Evolutionary conservation across 1,284 basidiomycete genomes (phyloP).

Genomic region (Sanghuangporus sanghuang): DNA sequence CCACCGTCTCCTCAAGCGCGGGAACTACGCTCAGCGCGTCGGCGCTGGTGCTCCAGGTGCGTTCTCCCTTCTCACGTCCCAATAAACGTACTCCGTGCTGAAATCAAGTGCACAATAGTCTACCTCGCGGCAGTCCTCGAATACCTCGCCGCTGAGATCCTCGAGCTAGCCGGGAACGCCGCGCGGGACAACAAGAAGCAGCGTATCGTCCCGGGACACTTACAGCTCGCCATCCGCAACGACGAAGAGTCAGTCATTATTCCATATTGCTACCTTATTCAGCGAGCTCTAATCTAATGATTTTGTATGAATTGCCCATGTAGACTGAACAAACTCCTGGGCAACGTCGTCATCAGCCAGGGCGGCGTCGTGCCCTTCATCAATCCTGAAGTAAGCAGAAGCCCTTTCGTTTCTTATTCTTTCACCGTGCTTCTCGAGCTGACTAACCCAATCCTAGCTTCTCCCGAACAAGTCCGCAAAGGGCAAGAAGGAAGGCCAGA

Average conservation of each 20-base stretch:
- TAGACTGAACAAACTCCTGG: slow-evolving; percentile 66
- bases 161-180: slow-evolving; percentile 84
- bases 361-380: slow-evolving; percentile 79
- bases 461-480: slow-evolving; percentile 41
- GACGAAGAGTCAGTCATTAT: slow-evolving; percentile 60
- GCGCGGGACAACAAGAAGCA: slow-evolving; percentile 80
- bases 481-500: slow-evolving; percentile 17
- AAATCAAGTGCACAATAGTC: slow-evolving; percentile 39
- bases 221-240: slow-evolving; percentile 86
- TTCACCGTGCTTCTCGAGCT: slow-evolving; percentile 18
- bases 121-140: slow-evolving; percentile 84
- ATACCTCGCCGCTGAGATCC: slow-evolving; percentile 84
- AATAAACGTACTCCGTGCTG: neutral
- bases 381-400: slow-evolving; percentile 35
- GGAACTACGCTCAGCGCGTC: slow-evolving; percentile 81
- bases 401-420: neutral
- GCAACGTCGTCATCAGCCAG: slow-evolving; percentile 80
- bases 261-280: neutral
- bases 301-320: neutral
- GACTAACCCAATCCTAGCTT: slow-evolving; percentile 34
- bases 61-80: slow-evolving; percentile 20
- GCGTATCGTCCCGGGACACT: slow-evolving; percentile 83
- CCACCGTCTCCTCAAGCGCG: slow-evolving; percentile 85
- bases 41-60: slow-evolving; percentile 76
- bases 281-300: neutral